A percentile compares a stretch with the other conserved stretches of the same genome.
These are phyloP conservation scores for Thalassiosira sp. DNA, from an alignment of 352 stramenopile species.

Conservation along the genomic window DNA sequence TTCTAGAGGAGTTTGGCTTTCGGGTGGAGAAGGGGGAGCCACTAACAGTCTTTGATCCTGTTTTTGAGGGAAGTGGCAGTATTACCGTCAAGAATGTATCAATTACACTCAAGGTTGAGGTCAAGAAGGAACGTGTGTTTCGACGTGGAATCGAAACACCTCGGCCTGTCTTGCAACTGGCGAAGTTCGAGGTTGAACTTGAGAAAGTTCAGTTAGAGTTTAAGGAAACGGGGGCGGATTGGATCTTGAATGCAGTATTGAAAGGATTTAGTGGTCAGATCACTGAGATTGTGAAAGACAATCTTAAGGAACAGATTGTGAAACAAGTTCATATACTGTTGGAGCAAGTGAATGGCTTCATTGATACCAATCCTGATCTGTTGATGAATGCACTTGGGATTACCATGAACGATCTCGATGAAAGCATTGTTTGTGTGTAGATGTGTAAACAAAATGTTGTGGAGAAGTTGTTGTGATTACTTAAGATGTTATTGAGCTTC, in stretches of 20 bases:
- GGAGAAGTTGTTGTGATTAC: too few relatives aligned
- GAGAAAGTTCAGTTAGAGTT: conserved; percentile 74
- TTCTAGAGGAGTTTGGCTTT: conserved; percentile 77
- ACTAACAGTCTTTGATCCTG: conserved; percentile 76
- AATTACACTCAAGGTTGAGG: conserved; percentile 71
- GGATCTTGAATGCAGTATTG: conserved; percentile 76
- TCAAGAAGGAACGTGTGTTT: conserved; percentile 60
- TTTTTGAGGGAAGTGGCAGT: conserved; percentile 71
- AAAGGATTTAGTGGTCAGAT: conserved; percentile 71
- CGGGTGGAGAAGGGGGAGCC: conserved; percentile 72
- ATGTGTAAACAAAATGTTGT: conserved; percentile 1
- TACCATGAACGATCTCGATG: conserved; percentile 76
- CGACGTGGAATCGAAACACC: conserved; percentile 31
- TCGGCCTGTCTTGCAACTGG: conserved; percentile 65
- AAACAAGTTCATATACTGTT: conserved; percentile 63
- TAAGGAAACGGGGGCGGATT: conserved; percentile 79
- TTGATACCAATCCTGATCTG: conserved; percentile 71
- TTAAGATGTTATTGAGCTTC: too few relatives aligned
- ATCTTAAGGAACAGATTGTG: conserved; percentile 73
- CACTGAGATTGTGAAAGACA: conserved; percentile 68
- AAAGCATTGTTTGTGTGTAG: conserved; percentile 63
- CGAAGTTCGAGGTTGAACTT: conserved; percentile 66
- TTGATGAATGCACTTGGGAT: conserved; percentile 74
- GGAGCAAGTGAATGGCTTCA: conserved; percentile 75
- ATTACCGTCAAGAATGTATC: conserved; percentile 76